These are phyloP conservation scores for Tylopilus intermedius DNA, from an alignment of 768 basidiomycete genomes.

Conservation along the genomic window DNA sequence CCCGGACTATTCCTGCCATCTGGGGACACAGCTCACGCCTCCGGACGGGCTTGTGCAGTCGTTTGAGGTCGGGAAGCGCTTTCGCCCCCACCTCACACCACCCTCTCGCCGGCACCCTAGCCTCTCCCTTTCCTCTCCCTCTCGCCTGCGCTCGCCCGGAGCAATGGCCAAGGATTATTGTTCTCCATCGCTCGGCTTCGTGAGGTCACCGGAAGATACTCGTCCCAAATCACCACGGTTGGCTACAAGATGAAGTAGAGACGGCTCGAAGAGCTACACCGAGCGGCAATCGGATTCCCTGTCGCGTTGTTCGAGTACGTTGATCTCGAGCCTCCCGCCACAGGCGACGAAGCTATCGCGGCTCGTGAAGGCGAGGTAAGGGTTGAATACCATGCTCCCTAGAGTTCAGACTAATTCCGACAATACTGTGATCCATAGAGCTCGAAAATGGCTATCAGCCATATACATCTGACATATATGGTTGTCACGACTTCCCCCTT, in stretches of 20 bases:
- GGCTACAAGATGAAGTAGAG: slow-evolving; percentile 87
- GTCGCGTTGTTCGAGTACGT: slow-evolving; percentile 61
- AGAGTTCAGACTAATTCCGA: slow-evolving; percentile 15
- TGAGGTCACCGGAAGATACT: slow-evolving; percentile 77
- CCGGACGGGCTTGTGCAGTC: no score
- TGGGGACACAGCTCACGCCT: no score
- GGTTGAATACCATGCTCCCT: slow-evolving; percentile 12
- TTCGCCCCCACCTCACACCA: no score
- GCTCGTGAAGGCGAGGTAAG: slow-evolving; percentile 76
- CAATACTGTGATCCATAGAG: slow-evolving; percentile 34
- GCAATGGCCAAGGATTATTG: slow-evolving; percentile 37
- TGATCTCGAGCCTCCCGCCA: slow-evolving; percentile 64
- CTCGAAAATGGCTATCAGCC: slow-evolving; percentile 75
- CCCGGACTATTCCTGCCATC: no score
- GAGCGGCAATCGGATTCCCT: slow-evolving; percentile 77
- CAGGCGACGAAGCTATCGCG: slow-evolving; percentile 33
- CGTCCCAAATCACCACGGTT: slow-evolving; percentile 74
- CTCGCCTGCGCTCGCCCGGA: no score
- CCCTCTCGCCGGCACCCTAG: no score
- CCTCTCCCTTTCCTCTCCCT: no score
- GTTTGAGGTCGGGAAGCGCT: no score
- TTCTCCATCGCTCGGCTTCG: slow-evolving; percentile 89
- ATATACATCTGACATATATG: slow-evolving; percentile 75
- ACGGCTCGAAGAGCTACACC: slow-evolving; percentile 82
- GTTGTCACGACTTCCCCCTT: slow-evolving; percentile 73